A percentile compares a stretch with the other conserved stretches of the same genome.
phyloP scores from a whole-genome alignment of 176 grass and related monocot genomes.

The Musa troglodytarum region DNA sequence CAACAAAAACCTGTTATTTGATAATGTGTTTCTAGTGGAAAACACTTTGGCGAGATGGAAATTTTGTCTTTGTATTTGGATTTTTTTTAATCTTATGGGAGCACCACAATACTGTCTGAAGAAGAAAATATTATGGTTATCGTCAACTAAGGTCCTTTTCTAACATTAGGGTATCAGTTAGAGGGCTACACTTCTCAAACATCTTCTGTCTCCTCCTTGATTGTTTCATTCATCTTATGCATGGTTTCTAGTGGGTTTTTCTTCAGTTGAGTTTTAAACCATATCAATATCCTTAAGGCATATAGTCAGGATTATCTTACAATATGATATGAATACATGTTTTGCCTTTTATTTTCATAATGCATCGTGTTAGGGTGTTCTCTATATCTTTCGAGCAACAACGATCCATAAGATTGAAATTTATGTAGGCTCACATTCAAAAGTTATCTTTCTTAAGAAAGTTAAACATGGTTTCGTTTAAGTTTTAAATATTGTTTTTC shows the following conservation, averaged over 20 bases:
- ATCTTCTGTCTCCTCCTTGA: not conserved
- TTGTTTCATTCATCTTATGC: not conserved
- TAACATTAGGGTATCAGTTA: not conserved
- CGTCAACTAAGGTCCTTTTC: not conserved
- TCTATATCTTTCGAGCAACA: not conserved
- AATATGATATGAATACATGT: not conserved
- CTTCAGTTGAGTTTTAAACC: not conserved
- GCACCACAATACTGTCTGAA: not conserved
- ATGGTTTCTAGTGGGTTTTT: not conserved
- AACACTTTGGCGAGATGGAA: not conserved
- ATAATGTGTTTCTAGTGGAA: not conserved
- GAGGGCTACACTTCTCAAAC: not conserved
- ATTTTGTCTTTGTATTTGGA: not conserved
- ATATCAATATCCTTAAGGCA: not conserved
- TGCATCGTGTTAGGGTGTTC: not conserved
- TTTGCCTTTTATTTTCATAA: not conserved
- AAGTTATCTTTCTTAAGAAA: not conserved
- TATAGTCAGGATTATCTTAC: not conserved
- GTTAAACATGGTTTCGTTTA: not conserved
- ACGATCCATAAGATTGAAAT: not conserved
- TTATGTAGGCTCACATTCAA: too few relatives aligned
- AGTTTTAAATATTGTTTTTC: slow-evolving; percentile 1
- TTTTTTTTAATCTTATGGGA: not conserved
- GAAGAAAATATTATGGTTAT: not conserved
- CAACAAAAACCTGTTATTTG: too few relatives aligned